Evolutionary conservation across 2,329 filamentous ascomycete genomes (phyloP), one percentile per base, ranked within the genome.

Genomic region (Alternaria solani): DNA sequence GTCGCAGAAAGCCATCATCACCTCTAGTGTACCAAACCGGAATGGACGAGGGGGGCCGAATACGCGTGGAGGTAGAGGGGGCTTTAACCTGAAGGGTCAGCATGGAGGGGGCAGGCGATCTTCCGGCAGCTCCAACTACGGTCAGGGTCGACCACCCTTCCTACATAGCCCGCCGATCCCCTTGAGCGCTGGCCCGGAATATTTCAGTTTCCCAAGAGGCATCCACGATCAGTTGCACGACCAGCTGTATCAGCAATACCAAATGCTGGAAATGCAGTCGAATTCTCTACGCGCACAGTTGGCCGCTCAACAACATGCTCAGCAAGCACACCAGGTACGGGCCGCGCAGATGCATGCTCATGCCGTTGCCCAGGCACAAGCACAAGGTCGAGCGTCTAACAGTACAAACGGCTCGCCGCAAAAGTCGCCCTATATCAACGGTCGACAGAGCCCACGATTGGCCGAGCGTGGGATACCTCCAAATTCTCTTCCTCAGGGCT

Each of bases 1-100:
- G 64, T 84, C 86, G 7, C 78, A 83, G 16, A 86, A 87, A 68
- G 84, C 87, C 7, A 84, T 85, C 7, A 78, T 89, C 28, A 81
- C 80, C 5, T 74, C 80, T 16, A 84, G 81, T 61, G 78, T 78
- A n/a, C 81, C 81, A 7, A 81, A 81, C 12, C 81, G 85, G 25
- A 81, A 82, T 59, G 80, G 82, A 28, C 82, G 82, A 41, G 81
- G 81, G 55, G 79, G 80, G 12, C 65, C 68, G 20, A 64, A 76
- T 59, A 80, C 84, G 68, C 80, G 86, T 68, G 81, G 82, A 36
- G 78, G 76, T 43, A 73, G 76, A 59, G 80, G 78, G 44, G 79
- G 83, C 59, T 81, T 85, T 67, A 81, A 81, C 53, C 80, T 83
- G 49, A 81, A 85, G 53, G 81, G 81, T 42, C 81, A 82, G 51